Base-by-base conservation (phyloP, 2,329 filamentous ascomycete species). In the Colletotrichum spinosum region DNA sequence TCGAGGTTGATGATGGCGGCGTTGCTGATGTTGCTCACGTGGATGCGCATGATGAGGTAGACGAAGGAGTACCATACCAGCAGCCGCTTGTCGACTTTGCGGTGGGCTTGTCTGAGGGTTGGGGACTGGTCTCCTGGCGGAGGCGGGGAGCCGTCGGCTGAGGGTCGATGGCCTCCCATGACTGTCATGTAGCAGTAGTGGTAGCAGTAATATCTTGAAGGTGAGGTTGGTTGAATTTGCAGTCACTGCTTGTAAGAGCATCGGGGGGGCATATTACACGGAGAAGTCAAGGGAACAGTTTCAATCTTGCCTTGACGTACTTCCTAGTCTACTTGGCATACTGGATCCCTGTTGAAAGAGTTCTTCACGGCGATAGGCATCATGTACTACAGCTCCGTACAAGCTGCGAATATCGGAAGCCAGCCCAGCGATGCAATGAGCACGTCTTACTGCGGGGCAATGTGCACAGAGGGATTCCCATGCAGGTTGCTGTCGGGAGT, bases 1-100 rank as follows among this genome's bases (percentile, higher is more conserved):
- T 73, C 72, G 8, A 73, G 67, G 55, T 73, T 73, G 55, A 73
- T 72, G 42, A 72, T 73, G 56, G 71, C 70, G 7, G 70, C 60
- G 50, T 73, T 73, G 53, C 69, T 71, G 60, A 72, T 71, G 50
- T 73, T 72, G 64, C 66, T 65, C 42, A 72, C 69, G 25, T 70
- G 70, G 13, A 72, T 69, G 9, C 71, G 60, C 71, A 72, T 72
- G 44, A 73, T 66, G 3, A 72, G 66, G 42, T 71, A 72, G 2
- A 70, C 70, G 37, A 71, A 69, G 0, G 70, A 60, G 41, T 72
- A 72, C 69, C 69, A 72, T 3, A 72, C 34, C 6, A 73, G 59
- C 1, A 73, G 66, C 11, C 68, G 60, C n/a, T 60, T 67, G 55
- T 73, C 71, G 13, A 73, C 49, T 45, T 72, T 73, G 25, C 53